Base-by-base conservation (phyloP, 2,329 filamentous ascomycete species). In the Aspergillus terreus region DNA sequence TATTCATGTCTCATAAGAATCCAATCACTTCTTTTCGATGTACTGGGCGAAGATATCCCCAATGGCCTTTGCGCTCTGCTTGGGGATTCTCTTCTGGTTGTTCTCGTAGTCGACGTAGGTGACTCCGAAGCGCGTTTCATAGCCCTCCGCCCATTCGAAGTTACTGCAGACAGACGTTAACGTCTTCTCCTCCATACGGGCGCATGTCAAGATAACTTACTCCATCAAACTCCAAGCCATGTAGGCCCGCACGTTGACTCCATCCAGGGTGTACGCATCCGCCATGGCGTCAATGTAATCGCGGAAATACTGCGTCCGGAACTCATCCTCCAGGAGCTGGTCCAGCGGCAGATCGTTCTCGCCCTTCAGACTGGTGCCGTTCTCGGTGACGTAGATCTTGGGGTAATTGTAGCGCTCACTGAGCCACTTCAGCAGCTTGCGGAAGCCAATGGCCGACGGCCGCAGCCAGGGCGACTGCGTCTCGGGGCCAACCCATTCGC, bases 141-240 rank as follows among this genome's bases (percentile, higher is more conserved):
- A 95, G 10, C 90, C 90, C 69, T 95, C 90, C n/a, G 90, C 88
- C 88, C 88, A 92, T 72, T 92, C 89, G 63, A 92, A 92, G 76
- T 92, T 92, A 72, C 79, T 82, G 63, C 15, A 51, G 44, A 44
- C 35, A 52, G 15, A 51, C 30, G 50, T 53, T 46, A 51, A 48
- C 54, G 30, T 58, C 23, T 19, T 42, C 41, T 38, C 23, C n/a
- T 10, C 14, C 38, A 35, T 21, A 11, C n/a, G 12, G 25, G 21
- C 11, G 15, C 5, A 11, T 19, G 30, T 10, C 30, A 25, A 14
- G 14, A 21, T 15, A 50, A 58, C 58, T 38, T 74, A 83, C 80
- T 95, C 90, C 81, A 95, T 82, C 58, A 95, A 79, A 68, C 86
- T 90, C 90, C 90, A 95, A 14, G 87, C 90, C 76, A 92, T 83